Base-by-base conservation (phyloP, 768 basidiomycete genomes). In the Boletus insuetus region DNA sequence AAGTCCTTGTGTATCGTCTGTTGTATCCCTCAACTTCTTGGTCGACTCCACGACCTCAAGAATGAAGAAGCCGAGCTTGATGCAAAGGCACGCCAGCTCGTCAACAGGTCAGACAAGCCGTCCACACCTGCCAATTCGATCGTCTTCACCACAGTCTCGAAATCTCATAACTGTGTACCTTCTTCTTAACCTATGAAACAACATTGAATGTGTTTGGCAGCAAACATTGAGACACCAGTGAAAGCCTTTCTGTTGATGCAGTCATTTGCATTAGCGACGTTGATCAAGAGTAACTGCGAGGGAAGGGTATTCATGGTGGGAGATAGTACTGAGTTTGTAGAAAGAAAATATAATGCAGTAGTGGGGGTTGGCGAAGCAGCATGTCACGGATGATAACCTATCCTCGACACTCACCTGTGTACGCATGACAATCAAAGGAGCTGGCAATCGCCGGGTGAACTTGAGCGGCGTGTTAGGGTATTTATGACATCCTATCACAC, bases 261-360 rank as follows among this genome's bases (percentile, higher is more conserved):
- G 35, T 56, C 66, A 14, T 54, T 64, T 7, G 56, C 58, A 14
- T 53, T 56, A n/a, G 48, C 58, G 6, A 64, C 54, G 61, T 66
- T 58, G 3, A 41, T 64, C 49, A 69, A 48, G 41, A 64, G 64
- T 12, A 69, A 58, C 45, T 62, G 67, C 34, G 64, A 52, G 46
- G 64, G 62, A 14, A 61, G 62, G 52, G 44, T 66, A 52, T 69
- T 64, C 51, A 20, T 56, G 42, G n/a, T 37, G 1, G 54, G 64
- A 32, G 58, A 46, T 17, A 51, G 58, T 17, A 58, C 53, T 13
- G 55, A 61, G 41, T 51, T 60, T 50, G 57, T 49, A 34, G 58
- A 58, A 34, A 68, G 45, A 52, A 54, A 3, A n/a, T 42, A n/a
- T 42, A 29, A 26, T 40, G 34, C 16, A 51, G 24, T 0, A 1